Base-by-base conservation (phyloP, 768 basidiomycete genomes). In the Suillus sp. region DNA sequence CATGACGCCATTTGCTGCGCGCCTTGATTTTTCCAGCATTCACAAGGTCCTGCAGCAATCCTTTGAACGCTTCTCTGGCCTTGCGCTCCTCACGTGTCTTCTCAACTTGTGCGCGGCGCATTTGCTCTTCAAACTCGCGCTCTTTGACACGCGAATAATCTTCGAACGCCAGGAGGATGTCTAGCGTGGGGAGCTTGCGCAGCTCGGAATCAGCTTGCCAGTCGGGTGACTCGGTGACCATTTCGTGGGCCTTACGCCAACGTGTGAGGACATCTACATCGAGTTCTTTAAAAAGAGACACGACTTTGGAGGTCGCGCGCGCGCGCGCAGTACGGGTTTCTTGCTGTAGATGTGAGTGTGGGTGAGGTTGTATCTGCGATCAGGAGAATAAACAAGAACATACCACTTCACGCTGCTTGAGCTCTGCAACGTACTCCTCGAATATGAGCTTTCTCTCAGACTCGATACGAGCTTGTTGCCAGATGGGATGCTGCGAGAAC, bases 181-280 rank as follows among this genome's bases (percentile, higher is more conserved):
- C 97, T 42, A 99, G 81, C 2, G 90, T 91, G 13, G 96, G 96
- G 47, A 98, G 82, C 69, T 84, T 88, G 66, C 86, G 89, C 57
- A 99, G 79, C 65, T 95, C 91, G 0, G 80, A 68, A 69, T 99
- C 95, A 32, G 78, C 75, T 51, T 83, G 84, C 90, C 92, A 99
- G 53, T 90, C 90, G 0, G 88, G 84, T 2, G 93, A 92, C 22
- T 89, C 87, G 10, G 86, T 70, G 43, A 99, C 84, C 66, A 91
- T 80, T 20, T 86, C 83, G 67, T 92, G 90, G 1, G 95, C 95
- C 63, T 86, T 84, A 57, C 92, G 84, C 95, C 96, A 99, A 25
- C 93, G 88, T 1, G 95, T 96, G n/a, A 93, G 82, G 54, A 98
- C 94, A 70, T 96, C 93, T 20, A 99, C 91, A 58, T 91, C 86